Conservation (phyloP, 176 grass and related monocot species). For the Aegilops tauschii region DNA sequence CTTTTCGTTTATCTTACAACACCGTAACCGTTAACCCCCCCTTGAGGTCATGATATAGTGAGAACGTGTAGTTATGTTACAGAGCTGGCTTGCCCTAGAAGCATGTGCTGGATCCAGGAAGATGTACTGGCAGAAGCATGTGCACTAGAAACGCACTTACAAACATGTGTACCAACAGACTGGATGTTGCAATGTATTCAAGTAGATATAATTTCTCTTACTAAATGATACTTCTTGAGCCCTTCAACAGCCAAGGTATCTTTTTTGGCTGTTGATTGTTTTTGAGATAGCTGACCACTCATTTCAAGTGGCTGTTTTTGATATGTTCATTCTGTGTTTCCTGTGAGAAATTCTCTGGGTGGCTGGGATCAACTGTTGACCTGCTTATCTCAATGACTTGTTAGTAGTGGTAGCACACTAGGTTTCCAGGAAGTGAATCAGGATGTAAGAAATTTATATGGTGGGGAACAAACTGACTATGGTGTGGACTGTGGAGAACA, state of each 20-base stretch:
- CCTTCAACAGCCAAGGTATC: neutral
- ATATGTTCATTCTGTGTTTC: neutral
- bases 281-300: no score
- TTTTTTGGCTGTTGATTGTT: neutral
- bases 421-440: no score
- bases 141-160: neutral
- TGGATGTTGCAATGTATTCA: constrained; percentile 17
- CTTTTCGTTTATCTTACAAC: neutral
- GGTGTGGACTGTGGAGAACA: no score
- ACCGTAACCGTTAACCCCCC: neutral
- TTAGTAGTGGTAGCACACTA: no score
- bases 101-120: no score
- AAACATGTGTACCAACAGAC: neutral
- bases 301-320: neutral
- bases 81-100: constrained; percentile 11
- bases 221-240: neutral
- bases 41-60: constrained; percentile 14
- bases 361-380: neutral
- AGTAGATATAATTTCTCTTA: constrained; percentile 4
- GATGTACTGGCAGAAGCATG: constrained; percentile 11
- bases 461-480: no score
- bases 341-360: neutral
- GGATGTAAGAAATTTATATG: no score
- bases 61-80: constrained; percentile 7
- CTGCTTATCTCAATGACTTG: no score